Conservation (phyloP, 257 asterid species). For the Solanum sitiens region DNA sequence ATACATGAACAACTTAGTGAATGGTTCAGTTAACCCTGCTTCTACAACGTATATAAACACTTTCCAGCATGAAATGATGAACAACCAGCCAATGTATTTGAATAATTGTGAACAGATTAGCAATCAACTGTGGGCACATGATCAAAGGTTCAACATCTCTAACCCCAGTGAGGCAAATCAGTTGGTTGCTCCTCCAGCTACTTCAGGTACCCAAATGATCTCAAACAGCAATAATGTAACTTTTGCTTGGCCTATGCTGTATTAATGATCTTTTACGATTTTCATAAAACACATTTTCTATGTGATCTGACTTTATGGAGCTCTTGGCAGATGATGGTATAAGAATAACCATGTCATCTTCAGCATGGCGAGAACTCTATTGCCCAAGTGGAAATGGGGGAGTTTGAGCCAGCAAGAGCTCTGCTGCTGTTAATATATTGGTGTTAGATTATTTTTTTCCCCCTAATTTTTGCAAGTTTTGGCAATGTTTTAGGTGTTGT, state of each 20-base stretch:
- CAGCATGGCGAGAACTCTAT: conserved; percentile 60
- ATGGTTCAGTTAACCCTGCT: conserved; percentile 1
- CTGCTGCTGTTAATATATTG: conserved; percentile 28
- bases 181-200: conserved; percentile 21
- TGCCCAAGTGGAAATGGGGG: conserved; percentile 86
- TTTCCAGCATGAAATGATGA: conserved; percentile 5
- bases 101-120: conserved; percentile 13
- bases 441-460: neutral
- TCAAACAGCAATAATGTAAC: conserved; percentile 13
- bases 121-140: conserved; percentile 37
- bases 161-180: conserved; percentile 29
- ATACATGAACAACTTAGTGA: conserved; percentile 13
- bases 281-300: conserved; percentile 6
- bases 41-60: neutral
- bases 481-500: conserved; percentile 61
- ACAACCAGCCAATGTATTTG: conserved; percentile 27
- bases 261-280: conserved; percentile 4
- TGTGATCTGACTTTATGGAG: conserved; percentile 33
- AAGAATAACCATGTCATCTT: conserved; percentile 26
- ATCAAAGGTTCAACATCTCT: conserved; percentile 27
- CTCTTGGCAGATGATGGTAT: conserved; percentile 79
- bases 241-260: conserved; percentile 15
- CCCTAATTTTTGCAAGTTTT: conserved; percentile 43
- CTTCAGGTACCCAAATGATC: conserved; percentile 58
- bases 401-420: conserved; percentile 93